Evolutionary conservation across 1,139 yeast genomes (phyloP).

Genomic region (Pichia sp.): DNA sequence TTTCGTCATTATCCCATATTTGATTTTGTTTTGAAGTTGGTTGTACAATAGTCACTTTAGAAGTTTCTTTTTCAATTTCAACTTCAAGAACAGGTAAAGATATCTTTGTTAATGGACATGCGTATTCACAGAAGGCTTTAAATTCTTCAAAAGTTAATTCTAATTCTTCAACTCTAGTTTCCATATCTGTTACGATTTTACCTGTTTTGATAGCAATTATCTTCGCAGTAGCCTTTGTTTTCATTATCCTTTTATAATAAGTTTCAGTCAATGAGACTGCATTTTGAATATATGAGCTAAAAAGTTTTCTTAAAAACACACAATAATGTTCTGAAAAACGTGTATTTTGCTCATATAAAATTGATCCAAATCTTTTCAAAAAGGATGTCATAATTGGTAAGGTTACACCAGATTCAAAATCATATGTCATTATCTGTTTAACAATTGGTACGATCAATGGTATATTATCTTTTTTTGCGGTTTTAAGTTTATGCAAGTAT

Average conservation of each 20-base stretch:
- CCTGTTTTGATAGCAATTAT: slow-evolving; percentile 65
- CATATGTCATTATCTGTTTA: slow-evolving; percentile 49
- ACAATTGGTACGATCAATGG: slow-evolving; percentile 26
- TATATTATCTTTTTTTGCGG: slow-evolving; percentile 25
- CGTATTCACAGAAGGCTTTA: slow-evolving; percentile 36
- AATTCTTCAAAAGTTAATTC: slow-evolving; percentile 41
- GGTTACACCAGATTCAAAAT: slow-evolving; percentile 42
- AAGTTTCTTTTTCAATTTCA: slow-evolving; percentile 21
- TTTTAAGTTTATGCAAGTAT: slow-evolving; percentile 31
- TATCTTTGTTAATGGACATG: slow-evolving; percentile 39
- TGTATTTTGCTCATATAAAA: slow-evolving; percentile 24
- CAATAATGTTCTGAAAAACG: slow-evolving; percentile 23
- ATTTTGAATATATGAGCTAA: slow-evolving; percentile 43
- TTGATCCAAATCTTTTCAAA: slow-evolving; percentile 42
- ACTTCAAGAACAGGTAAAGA: slow-evolving; percentile 27
- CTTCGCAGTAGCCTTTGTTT: slow-evolving; percentile 38
- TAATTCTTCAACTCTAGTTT: slow-evolving; percentile 37
- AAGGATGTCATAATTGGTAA: slow-evolving; percentile 44
- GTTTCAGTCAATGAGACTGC: slow-evolving; percentile 36
- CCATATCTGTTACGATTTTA: slow-evolving; percentile 48
- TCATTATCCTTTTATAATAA: slow-evolving; percentile 33
- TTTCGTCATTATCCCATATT: slow-evolving; percentile 66
- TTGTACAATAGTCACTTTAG: slow-evolving; percentile 23
- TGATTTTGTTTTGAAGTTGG: slow-evolving; percentile 26
- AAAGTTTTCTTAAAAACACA: slow-evolving; percentile 28